These are phyloP conservation scores for Orychophragmus violaceus DNA, from an alignment of 345 rosid genomes.

Conservation along the genomic window DNA sequence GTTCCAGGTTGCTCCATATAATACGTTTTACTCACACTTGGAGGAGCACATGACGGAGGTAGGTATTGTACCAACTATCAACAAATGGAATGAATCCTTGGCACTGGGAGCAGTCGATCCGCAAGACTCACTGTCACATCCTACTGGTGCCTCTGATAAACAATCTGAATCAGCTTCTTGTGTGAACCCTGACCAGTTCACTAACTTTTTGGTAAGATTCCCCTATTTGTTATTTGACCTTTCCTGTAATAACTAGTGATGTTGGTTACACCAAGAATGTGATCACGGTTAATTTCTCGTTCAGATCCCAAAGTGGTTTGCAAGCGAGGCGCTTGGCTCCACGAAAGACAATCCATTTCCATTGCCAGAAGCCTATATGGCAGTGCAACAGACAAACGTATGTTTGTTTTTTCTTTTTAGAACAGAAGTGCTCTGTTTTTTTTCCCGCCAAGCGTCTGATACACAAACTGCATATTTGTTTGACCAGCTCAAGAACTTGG, in stretches of 20 bases:
- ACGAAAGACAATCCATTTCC: slow-evolving; percentile 88
- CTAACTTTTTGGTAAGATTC: slow-evolving; percentile 68
- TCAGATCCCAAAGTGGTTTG: slow-evolving; percentile 94
- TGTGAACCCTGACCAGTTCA: slow-evolving; percentile 82
- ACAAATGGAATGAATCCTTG: slow-evolving; percentile 89
- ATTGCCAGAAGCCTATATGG: slow-evolving; percentile 60
- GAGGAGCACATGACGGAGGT: slow-evolving; percentile 84
- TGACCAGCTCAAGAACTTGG: slow-evolving; percentile 69
- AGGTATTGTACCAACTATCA: slow-evolving; percentile 67
- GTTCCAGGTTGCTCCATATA: slow-evolving; percentile 90
- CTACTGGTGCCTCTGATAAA: slow-evolving; percentile 85
- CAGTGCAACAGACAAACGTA: slow-evolving; percentile 80
- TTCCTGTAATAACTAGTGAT: neutral
- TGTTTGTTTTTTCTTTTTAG: neutral
- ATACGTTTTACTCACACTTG: slow-evolving; percentile 80
- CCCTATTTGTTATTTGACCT: neutral
- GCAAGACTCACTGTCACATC: slow-evolving; percentile 86
- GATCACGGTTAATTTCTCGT: slow-evolving; percentile 4
- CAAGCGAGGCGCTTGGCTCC: slow-evolving; percentile 55
- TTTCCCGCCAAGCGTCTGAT: slow-evolving; percentile 13
- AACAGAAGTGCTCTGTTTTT: neutral
- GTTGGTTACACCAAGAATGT: neutral
- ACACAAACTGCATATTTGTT: neutral
- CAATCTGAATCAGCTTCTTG: slow-evolving; percentile 72
- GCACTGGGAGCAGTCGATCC: slow-evolving; percentile 79